Evolutionary conservation across 2,329 filamentous ascomycete genomes (phyloP), one percentile per base, ranked within the genome.

Genomic region (Cordyceps cicadae): DNA sequence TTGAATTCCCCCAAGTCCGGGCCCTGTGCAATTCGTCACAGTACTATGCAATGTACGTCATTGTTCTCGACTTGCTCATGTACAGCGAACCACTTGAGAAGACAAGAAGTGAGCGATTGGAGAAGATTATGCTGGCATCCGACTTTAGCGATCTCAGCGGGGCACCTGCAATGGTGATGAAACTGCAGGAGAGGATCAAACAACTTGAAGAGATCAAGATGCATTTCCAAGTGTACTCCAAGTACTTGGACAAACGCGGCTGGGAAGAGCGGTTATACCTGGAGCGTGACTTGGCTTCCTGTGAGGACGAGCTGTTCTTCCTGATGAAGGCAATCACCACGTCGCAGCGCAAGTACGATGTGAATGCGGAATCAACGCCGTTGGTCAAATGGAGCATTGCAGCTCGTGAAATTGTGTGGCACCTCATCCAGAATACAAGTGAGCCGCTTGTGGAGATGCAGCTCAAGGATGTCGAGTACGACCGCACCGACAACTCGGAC

Each of bases 261-360:
- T 97, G 93, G 92, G 86, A 94, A 70, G 93, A 97, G 70, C 85
- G 92, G 39, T 80, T 97, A 62, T 77, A 87, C n/a, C 81, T 99
- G 49, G 94, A 99, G 70, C 87, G 89, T 56, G 94, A 99, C 70
- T 78, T 99, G 55, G 85, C 90, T 11, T 86, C 86, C 21, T 97
- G 91, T 69, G 94, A 97, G 72, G 94, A 99, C 68, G 95, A 99
- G 73, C 76, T 99, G 9, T 99, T 99, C 80, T 99, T 99, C 76
- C 89, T 99, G 79, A 97, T 99, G 94, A 97, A 99, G 69, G 95
- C 94, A 45, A 99, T 99, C 71, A 99, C 94, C 1, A 95, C 92
- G 3, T 95, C 93, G 5, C 94, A 99, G 74, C 83, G 92, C 62
- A 94, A 92, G 70, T 87, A 86, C 64, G 91, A 96, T 83, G 67